These are phyloP conservation scores for Hypoxylon sp. DNA, from an alignment of 2,329 filamentous ascomycete species.

Conservation along the genomic window DNA sequence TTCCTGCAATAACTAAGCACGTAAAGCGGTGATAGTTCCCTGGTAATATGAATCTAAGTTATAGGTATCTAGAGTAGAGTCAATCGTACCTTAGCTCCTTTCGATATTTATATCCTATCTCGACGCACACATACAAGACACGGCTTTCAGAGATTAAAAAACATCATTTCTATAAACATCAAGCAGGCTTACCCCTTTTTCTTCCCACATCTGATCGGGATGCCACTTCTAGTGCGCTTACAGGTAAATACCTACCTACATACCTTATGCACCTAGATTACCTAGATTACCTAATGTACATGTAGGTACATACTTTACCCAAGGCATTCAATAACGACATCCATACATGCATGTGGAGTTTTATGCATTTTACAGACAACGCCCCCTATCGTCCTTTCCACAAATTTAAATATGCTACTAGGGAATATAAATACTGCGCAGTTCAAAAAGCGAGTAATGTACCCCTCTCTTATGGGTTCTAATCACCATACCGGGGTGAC, in stretches of 20 bases:
- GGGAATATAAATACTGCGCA: no score
- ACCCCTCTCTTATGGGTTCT: neutral
- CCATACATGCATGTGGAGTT: no score
- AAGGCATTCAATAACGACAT: no score
- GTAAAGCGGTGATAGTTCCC: neutral
- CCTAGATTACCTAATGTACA: no score
- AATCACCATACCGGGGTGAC: neutral
- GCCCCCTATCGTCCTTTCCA: no score
- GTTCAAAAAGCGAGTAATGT: neutral
- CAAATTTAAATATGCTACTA: no score
- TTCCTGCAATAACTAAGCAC: neutral
- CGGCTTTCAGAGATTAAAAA: neutral
- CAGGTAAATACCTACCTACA: no score
- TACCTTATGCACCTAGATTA: no score
- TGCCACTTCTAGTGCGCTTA: neutral
- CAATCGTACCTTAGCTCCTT: neutral
- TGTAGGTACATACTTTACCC: no score
- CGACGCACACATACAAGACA: neutral
- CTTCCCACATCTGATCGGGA: neutral
- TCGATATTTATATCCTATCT: neutral
- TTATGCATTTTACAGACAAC: no score
- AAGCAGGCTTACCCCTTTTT: no score
- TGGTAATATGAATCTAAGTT: neutral
- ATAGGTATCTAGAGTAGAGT: neutral
- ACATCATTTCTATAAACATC: neutral